Base-by-base conservation (phyloP, 768 basidiomycete genomes). In the Sporobolomyces roseus region DNA sequence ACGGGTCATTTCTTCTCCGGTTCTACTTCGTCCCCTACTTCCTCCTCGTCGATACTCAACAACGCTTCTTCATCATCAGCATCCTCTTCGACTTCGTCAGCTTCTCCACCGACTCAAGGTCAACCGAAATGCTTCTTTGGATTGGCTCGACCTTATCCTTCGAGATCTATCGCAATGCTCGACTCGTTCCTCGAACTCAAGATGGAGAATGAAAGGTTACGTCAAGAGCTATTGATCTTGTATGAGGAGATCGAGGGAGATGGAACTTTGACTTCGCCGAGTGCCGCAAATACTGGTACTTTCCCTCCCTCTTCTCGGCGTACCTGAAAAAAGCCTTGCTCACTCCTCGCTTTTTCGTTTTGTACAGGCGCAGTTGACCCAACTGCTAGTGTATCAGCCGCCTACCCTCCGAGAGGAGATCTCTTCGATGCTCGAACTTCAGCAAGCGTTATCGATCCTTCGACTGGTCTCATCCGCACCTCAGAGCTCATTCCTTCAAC, bases 181-280 rank as follows among this genome's bases (percentile, higher is more conserved):
- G 81, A 82, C 66, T 77, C 79, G 27, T 83, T 81, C 70, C 75
- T 96, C 38, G 92, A 94, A 75, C 83, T 94, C 55, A 93, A 91
- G 78, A 81, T 87, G 64, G 91, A 93, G 80, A 92, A 96, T 77
- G 88, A 90, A 77, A 84, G 86, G 23, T 79, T 96, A 49, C 83
- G 88, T 71, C 84, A 84, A 67, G 85, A 86, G 61, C 72, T 79
- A 52, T 60, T 71, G 56, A 64, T 72, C n/a, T 50, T 75, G 55
- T 75, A 75, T 65, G 61, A 69, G 58, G 74, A 76, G 49, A 69
- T 75, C 30, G 74, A 75, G 45, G 74, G 66, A 19, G 70, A 69
- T 8, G 65, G 49, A 14, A 21, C 61, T 16, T 25, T 21, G 23
- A 46, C 45, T 56, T 12, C 13, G 27, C 29, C 5, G 29, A 5